These are phyloP conservation scores for Linderniella brevidens DNA, from an alignment of 257 asterid genomes.

Conservation along the genomic window DNA sequence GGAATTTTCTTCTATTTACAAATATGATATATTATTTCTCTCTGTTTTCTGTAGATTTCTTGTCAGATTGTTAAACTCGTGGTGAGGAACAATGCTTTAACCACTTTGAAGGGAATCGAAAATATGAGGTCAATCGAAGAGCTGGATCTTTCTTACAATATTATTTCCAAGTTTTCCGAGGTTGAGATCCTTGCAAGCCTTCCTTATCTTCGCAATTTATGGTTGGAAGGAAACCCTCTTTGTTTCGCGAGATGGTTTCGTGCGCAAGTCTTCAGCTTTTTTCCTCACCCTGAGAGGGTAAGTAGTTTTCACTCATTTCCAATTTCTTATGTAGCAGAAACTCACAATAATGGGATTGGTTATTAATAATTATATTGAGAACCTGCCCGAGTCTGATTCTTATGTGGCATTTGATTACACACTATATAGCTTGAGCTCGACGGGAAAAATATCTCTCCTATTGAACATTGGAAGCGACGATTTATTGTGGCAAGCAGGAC, in stretches of 20 bases:
- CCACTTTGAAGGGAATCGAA: constrained; percentile 76
- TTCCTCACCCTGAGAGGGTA: constrained; percentile 48
- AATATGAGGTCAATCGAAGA: constrained; percentile 72
- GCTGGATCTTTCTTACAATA: constrained; percentile 83
- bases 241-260: constrained; percentile 86
- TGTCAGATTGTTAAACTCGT: constrained; percentile 74
- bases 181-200: constrained; percentile 66
- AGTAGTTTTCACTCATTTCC: constrained; percentile 12
- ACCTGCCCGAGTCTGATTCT: no score
- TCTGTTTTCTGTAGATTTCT: constrained; percentile 48
- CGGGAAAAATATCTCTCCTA: constrained; percentile 48
- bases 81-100: constrained; percentile 85
- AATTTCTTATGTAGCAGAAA: not conserved
- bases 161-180: constrained; percentile 79
- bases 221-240: constrained; percentile 96
- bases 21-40: no score
- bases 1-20: no score
- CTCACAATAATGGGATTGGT: no score
- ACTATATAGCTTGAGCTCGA: constrained; percentile 59
- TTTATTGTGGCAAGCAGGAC: constrained; percentile 67
- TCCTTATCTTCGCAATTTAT: constrained; percentile 58
- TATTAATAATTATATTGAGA: no score
- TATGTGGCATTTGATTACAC: constrained; percentile 3
- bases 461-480: constrained; percentile 67
- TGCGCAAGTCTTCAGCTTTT: constrained; percentile 78